Evolutionary conservation across 2,329 filamentous ascomycete genomes (phyloP), one percentile per base, ranked within the genome.

Genomic region (Exophiala lecanii-corni): DNA sequence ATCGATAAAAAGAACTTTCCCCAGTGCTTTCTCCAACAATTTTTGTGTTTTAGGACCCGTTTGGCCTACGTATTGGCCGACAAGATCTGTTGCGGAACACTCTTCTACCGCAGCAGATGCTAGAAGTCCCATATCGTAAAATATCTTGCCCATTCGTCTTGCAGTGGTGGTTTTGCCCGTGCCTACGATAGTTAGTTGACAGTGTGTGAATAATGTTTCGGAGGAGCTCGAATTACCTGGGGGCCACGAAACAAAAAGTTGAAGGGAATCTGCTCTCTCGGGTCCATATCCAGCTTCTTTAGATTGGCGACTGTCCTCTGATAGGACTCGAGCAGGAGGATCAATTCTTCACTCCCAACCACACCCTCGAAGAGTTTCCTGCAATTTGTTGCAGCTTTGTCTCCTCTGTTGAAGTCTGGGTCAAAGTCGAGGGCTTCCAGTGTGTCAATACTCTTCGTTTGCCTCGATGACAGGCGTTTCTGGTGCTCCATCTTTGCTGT

Each of bases 81-180:
- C 70, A 0, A 88, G 58, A 30, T 87, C 81, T 0, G 76, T 76
- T 0, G 80, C 79, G 0, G 83, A 86, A 38, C 73, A 78, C 33
- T 86, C 79, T 0, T 78, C 59, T 0, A 86, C 79, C 19, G 79
- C 72, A 0, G 70, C 72, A 0, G 66, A 68, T 0, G 74, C 64
- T 1, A 89, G 65, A 34, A 87, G 79, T 0, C 82, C 84, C 69
- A 86, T 75, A 53, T 87, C 79, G 57, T 84, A 86, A 55, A 76
- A 88, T 0, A 88, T 68, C 50, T 84, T 75, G 9, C 82, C 83
- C 71, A 88, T 83, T 49, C 80, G 82, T n/a, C 73, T 67, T 0
- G 86, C 86, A 0, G 75, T 86, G 0, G 80, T 81, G 0, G 84
- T 87, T 56, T 89, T 89, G 0, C 84, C 85, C 0, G 84, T 88